Evolutionary conservation across 371 early-diverging fungal species (phyloP).

Genomic region (Rhizopus arrhizus): DNA sequence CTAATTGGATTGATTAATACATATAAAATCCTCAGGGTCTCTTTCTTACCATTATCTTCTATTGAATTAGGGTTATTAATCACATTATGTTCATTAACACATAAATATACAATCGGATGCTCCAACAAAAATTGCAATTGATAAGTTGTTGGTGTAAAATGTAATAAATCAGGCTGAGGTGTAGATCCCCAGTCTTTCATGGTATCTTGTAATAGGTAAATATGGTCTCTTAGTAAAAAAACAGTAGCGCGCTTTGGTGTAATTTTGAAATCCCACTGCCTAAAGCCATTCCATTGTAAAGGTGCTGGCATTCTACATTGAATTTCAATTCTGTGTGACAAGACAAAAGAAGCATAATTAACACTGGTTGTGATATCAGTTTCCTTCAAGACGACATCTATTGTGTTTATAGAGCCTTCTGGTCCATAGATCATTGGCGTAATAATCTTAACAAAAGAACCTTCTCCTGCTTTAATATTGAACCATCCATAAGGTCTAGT

Average conservation of each 20-base stretch:
- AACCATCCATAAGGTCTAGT: conserved; percentile 81
- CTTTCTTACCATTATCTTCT: conserved; percentile 75
- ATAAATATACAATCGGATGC: conserved; percentile 64
- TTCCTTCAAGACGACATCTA: conserved; percentile 58
- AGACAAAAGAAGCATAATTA: conserved; percentile 69
- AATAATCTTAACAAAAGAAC: conserved; percentile 57
- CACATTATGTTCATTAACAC: conserved; percentile 82
- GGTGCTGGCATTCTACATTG: conserved; percentile 66
- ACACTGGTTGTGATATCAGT: conserved; percentile 67
- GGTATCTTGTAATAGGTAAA: conserved; percentile 78
- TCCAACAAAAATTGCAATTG: conserved; percentile 54
- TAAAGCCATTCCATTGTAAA: conserved; percentile 76
- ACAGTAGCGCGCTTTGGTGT: conserved; percentile 47
- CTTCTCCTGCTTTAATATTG: conserved; percentile 63
- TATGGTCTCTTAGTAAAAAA: conserved; percentile 80
- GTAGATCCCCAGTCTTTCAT: conserved; percentile 74
- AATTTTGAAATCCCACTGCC: conserved; percentile 68
- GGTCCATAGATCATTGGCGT: conserved; percentile 63
- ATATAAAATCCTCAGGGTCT: neutral
- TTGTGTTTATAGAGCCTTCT: conserved; percentile 58
- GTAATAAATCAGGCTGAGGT: conserved; percentile 55
- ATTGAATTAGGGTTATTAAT: conserved; percentile 75
- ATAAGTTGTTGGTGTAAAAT: conserved; percentile 77
- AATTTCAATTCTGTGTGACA: conserved; percentile 58
- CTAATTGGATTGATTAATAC: conserved; percentile 32